phyloP scores from a whole-genome alignment of 164 flowering plant species.

The Aristolochia contorta region DNA sequence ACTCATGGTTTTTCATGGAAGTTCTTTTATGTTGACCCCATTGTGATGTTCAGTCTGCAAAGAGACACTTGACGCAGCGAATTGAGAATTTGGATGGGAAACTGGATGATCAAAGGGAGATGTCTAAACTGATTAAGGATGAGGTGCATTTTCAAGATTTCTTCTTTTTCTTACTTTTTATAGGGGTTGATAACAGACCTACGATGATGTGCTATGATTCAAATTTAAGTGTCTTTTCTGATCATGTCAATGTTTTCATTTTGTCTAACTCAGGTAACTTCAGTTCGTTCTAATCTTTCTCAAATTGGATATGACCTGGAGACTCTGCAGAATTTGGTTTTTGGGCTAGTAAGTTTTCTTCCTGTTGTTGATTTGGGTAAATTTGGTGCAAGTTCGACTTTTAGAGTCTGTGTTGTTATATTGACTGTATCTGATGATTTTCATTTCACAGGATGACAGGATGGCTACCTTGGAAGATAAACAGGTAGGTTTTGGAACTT shows the following conservation, averaged over 20 bases:
- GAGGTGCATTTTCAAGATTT: constrained; percentile 12
- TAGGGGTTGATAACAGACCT: neutral
- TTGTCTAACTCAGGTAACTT: constrained; percentile 42
- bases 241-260: neutral
- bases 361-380: neutral
- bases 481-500: constrained; percentile 37
- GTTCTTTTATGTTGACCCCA: neutral
- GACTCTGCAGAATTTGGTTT: constrained; percentile 36
- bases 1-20: too few species aligned
- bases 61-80: constrained; percentile 78
- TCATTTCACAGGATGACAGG: constrained; percentile 57
- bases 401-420: constrained; percentile 30
- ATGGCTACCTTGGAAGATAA: constrained; percentile 47
- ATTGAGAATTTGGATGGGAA: constrained; percentile 75
- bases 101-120: constrained; percentile 62
- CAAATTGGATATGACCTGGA: constrained; percentile 40
- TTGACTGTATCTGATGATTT: neutral
- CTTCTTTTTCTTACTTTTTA: neutral
- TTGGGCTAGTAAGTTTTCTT: constrained; percentile 16
- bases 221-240: neutral
- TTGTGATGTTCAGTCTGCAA: constrained; percentile 42
- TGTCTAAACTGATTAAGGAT: constrained; percentile 31
- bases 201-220: neutral
- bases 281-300: constrained; percentile 38
- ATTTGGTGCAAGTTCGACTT: constrained; percentile 2